These are phyloP conservation scores for Carex littledalei DNA, from an alignment of 176 grass and related monocot genomes.

Conservation along the genomic window DNA sequence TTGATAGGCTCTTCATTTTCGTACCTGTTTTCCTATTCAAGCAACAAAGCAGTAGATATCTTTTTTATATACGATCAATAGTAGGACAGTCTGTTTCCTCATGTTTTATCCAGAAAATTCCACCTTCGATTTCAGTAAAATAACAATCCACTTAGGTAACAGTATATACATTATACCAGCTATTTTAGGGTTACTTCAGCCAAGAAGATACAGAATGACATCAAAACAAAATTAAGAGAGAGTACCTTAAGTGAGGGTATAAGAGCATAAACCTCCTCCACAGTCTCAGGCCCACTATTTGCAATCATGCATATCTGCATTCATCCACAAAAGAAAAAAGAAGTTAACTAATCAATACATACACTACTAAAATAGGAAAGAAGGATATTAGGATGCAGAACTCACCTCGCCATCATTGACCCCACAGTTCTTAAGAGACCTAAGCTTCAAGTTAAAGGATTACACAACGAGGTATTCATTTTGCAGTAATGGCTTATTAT, in stretches of 20 bases:
- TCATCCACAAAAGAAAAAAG: slow-evolving; percentile 8
- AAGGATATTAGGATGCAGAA: background rate
- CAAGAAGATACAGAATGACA: background rate
- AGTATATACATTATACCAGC: background rate
- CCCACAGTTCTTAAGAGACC: slow-evolving; percentile 58
- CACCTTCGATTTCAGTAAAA: background rate
- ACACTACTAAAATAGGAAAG: background rate
- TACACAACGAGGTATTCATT: background rate
- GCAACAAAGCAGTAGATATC: slow-evolving; percentile 9
- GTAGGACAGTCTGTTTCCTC: background rate
- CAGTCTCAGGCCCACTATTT: slow-evolving; percentile 69
- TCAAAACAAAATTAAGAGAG: slow-evolving; percentile 9
- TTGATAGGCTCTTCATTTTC: slow-evolving; percentile 52
- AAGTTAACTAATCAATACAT: background rate
- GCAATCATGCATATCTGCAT: slow-evolving; percentile 85
- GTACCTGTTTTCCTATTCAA: slow-evolving; percentile 41
- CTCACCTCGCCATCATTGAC: slow-evolving; percentile 82
- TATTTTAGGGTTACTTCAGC: background rate
- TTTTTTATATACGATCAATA: background rate
- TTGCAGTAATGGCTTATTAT: background rate
- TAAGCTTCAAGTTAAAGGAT: slow-evolving; percentile 55
- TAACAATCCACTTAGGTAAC: background rate
- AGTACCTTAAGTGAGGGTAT: slow-evolving; percentile 89
- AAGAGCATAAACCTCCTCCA: slow-evolving; percentile 85
- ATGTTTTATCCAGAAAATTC: background rate